Conservation (phyloP, 2,329 filamentous ascomycete genomes). For the Neonectria magnoliae region DNA sequence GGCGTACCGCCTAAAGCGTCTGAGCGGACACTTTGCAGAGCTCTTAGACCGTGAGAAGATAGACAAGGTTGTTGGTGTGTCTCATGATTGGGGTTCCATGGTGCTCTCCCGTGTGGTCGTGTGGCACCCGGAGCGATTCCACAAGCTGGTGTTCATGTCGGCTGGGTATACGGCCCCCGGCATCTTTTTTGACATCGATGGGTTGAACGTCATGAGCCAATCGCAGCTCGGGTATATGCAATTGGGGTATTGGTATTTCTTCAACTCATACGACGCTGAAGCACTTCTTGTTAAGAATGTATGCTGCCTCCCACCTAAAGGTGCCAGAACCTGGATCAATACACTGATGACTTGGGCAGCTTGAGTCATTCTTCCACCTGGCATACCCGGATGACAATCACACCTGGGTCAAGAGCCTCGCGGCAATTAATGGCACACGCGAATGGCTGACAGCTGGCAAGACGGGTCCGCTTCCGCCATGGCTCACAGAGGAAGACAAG, state of each 20-base stretch:
- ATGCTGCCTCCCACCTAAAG: neutral
- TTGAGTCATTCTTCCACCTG: slow-evolving; percentile 33
- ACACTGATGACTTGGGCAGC: slow-evolving; percentile 6
- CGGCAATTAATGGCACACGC: slow-evolving; percentile 22
- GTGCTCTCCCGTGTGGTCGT: too few species aligned
- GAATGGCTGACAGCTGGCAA: slow-evolving; percentile 23
- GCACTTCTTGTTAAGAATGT: slow-evolving; percentile 17
- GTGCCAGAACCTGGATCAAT: too few species aligned
- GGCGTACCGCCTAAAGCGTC: too few species aligned
- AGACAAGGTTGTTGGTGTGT: too few species aligned
- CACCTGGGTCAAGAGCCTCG: slow-evolving; percentile 21
- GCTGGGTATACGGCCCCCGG: too few species aligned
- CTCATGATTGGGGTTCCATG: too few species aligned
- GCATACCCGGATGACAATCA: slow-evolving; percentile 24
- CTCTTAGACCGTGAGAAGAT: too few species aligned
- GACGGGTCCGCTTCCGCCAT: slow-evolving; percentile 16
- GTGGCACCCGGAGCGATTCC: too few species aligned
- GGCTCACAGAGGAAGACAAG: slow-evolving; percentile 27
- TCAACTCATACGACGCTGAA: slow-evolving; percentile 30
- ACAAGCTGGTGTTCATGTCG: too few species aligned
- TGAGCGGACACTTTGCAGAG: too few species aligned
- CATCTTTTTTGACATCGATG: slow-evolving; percentile 13
- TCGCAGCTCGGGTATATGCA: slow-evolving; percentile 27
- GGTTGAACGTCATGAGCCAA: slow-evolving; percentile 19
- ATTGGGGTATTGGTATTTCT: slow-evolving; percentile 36